phyloP scores from a whole-genome alignment of 257 asterid species.

The Avicennia marina region DNA sequence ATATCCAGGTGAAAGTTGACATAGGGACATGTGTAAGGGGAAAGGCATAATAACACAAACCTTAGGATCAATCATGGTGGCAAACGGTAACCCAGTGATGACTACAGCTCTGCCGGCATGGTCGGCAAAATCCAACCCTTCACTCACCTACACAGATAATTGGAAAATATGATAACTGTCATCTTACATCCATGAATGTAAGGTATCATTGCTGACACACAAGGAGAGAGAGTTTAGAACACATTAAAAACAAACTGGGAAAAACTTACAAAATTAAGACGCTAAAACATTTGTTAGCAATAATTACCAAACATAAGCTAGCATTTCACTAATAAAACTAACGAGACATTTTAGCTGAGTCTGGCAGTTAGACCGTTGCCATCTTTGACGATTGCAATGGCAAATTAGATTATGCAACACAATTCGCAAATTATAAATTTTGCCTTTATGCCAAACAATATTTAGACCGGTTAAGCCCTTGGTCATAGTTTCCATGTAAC shows the following conservation, averaged over 20 bases:
- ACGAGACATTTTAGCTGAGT: not conserved
- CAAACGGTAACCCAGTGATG: constrained; percentile 91
- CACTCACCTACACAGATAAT: constrained; percentile 66
- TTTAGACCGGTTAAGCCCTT: constrained; percentile 10
- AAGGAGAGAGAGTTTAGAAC: not conserved
- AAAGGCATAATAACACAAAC: constrained; percentile 40
- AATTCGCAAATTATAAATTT: constrained; percentile 1
- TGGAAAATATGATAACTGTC: constrained; percentile 11
- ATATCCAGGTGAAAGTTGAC: constrained; percentile 1
- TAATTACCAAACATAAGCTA: not conserved
- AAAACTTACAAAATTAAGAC: not conserved
- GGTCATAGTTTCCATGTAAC: not conserved
- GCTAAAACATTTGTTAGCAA: not conserved
- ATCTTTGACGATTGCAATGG: not conserved
- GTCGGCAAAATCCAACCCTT: constrained; percentile 98
- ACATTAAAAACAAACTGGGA: not conserved
- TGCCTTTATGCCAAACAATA: not conserved
- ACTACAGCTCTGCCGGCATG: constrained; percentile 98
- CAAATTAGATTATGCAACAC: constrained; percentile 5
- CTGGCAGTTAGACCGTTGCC: not conserved
- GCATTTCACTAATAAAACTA: constrained; percentile 5
- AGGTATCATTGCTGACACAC: constrained; percentile 11
- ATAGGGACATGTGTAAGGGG: too few species aligned
- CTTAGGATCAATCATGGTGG: constrained; percentile 86
- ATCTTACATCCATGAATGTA: not conserved